Conservation (phyloP, 331 rosid genomes). For the Spiraea crenata region DNA sequence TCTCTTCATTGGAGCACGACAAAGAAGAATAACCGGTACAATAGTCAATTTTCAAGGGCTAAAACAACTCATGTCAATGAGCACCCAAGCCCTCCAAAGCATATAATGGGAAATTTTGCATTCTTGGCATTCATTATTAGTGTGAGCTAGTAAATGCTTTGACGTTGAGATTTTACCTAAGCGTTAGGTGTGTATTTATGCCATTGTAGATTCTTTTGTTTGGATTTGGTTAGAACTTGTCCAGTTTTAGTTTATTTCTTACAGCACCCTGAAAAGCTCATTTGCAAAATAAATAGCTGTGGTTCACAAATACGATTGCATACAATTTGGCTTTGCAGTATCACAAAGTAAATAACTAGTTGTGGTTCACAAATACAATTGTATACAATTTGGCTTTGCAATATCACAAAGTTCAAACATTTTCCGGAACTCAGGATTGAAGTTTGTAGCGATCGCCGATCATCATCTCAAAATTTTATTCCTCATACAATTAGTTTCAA, state of each 20-base stretch:
- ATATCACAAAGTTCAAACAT: not conserved
- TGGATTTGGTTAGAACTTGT: not conserved
- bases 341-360: not conserved
- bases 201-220: not conserved
- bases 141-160: not conserved
- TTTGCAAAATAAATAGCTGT: not conserved
- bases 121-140: not conserved
- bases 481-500: not conserved
- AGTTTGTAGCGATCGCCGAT: too few relatives aligned
- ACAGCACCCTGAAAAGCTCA: not conserved
- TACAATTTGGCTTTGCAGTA: not conserved
- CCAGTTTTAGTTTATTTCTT: not conserved
- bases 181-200: conserved; percentile 10
- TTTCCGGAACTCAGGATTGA: not conserved
- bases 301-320: not conserved
- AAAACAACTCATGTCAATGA: not conserved
- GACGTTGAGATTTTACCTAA: conserved; percentile 13
- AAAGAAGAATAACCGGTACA: not conserved
- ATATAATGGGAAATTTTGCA: not conserved
- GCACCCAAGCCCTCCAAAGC: not conserved
- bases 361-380: not conserved
- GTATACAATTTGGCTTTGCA: not conserved
- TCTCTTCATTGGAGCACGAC: too few relatives aligned
- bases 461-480: not conserved
- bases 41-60: not conserved